Base-by-base conservation (phyloP, 1,284 basidiomycete genomes). In the Irpex sp. region DNA sequence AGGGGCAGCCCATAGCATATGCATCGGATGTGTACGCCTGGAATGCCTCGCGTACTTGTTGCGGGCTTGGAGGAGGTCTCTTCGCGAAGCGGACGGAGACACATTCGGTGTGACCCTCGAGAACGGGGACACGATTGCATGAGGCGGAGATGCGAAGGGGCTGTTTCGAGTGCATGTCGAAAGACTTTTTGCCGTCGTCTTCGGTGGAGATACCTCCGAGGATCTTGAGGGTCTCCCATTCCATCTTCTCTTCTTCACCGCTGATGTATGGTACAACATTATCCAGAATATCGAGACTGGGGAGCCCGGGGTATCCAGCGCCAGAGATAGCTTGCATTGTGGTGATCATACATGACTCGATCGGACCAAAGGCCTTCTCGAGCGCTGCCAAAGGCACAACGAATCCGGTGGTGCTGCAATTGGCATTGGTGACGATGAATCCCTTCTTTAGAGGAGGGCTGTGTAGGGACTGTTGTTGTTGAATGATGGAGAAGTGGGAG, bases 301-400 rank as follows among this genome's bases (percentile, higher is more conserved):
- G 80, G 0, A 98, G 89, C 59, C 97, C 97, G 1, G 97, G 97
- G 79, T 99, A 99, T 33, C 97, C 97, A 0, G 88, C 95, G 53
- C 97, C 97, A 0, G 94, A 96, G 77, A 99, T 97, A 64, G 97
- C 97, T 78, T 99, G 97, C 83, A 99, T 88, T 1, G 97, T 99
- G 21, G 94, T 97, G 72, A 96, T 90, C 72, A 98, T 80, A 69
- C 95, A 87, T 9, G 88, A 87, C 70, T 98, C 94, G 70, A 99
- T 81, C 13, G 96, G 95, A 1, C 97, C 97, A 68, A 99, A 99
- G 0, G 90, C 84, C 67, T 87, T 87, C 78, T 98, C 95, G 68
- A 99, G 86, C 0, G 97, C 97, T 62, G 89, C 87, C 67, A 99
- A 88, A 11, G 96, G 95, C 51, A 99, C 89, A 65, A 97, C 95